phyloP scores from a whole-genome alignment of 495 filamentous ascomycete genomes.

The Aspergillus nidulans region DNA sequence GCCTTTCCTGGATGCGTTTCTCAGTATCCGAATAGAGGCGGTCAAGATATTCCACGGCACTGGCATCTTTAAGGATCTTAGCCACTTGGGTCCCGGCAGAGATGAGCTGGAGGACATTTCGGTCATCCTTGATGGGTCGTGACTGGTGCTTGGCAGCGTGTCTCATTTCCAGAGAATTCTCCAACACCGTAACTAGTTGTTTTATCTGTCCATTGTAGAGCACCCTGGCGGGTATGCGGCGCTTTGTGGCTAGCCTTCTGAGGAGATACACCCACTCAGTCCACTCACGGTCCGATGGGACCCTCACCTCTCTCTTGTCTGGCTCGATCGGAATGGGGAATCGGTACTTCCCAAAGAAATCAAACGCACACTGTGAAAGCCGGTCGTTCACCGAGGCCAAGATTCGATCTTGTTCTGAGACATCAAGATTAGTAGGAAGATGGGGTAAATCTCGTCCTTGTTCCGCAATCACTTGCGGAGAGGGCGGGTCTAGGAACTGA shows the following conservation, averaged over 20 bases:
- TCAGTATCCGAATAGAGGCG: conserved; percentile 67
- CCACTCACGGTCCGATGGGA: conserved; percentile 81
- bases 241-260: conserved; percentile 79
- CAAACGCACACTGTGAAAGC: conserved; percentile 78
- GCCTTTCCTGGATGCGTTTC: conserved; percentile 66
- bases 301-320: conserved; percentile 74
- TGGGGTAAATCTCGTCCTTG: conserved; percentile 76
- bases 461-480: conserved; percentile 59
- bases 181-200: conserved; percentile 75
- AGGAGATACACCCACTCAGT: conserved; percentile 89
- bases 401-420: conserved; percentile 79
- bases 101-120: conserved; percentile 82
- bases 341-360: conserved; percentile 85
- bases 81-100: conserved; percentile 82
- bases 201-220: conserved; percentile 89
- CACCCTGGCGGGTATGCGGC: conserved; percentile 75
- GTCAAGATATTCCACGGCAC: conserved; percentile 76
- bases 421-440: conserved; percentile 75
- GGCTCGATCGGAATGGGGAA: conserved; percentile 78
- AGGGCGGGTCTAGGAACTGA: conserved; percentile 68
- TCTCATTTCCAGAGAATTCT: conserved; percentile 81
- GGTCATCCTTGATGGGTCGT: conserved; percentile 81
- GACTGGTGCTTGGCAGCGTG: conserved; percentile 80
- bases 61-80: conserved; percentile 77
- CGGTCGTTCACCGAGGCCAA: conserved; percentile 76